Percentiles rank a stretch among this genome's conserved stretches.
Evolutionary conservation across 768 basidiomycete genomes (phyloP).

Genomic region (Mycena sanguinolenta): DNA sequence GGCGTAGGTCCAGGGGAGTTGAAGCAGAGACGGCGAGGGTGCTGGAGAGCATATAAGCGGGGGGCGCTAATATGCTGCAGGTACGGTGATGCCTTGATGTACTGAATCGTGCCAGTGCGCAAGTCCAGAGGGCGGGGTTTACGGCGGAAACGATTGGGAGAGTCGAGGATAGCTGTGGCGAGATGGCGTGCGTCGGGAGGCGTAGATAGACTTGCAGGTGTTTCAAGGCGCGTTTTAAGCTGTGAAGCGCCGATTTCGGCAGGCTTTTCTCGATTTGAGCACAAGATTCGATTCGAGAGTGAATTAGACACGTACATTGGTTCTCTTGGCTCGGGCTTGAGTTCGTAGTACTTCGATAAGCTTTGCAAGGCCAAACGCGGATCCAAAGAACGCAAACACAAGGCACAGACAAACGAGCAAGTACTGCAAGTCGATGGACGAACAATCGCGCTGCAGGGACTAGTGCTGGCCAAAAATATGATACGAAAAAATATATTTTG

Average conservation of each 20-base stretch:
- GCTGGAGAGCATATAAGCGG: conserved; percentile 12
- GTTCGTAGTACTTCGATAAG: not conserved
- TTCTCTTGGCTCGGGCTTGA: not conserved
- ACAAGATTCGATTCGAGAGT: not conserved
- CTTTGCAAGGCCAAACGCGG: conserved; percentile 14
- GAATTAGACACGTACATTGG: not conserved
- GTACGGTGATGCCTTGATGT: conserved; percentile 7
- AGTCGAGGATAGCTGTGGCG: no score
- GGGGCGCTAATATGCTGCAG: conserved; percentile 25
- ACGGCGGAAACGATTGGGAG: not conserved
- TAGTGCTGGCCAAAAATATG: no score
- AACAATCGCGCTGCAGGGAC: not conserved
- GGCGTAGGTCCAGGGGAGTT: conserved; percentile 6
- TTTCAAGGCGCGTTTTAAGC: no score
- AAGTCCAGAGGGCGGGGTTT: conserved; percentile 10
- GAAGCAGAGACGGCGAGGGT: not conserved
- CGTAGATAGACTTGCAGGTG: not conserved
- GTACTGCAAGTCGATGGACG: conserved; percentile 10
- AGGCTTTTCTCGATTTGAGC: not conserved
- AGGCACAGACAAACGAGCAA: conserved; percentile 19
- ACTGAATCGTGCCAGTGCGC: not conserved
- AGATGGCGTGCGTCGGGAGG: not conserved
- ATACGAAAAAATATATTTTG: no score
- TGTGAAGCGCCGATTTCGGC: no score
- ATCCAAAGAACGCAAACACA: conserved; percentile 1